Evolutionary conservation across 2,329 filamentous ascomycete genomes (phyloP).

Genomic region (Capronia americana): DNA sequence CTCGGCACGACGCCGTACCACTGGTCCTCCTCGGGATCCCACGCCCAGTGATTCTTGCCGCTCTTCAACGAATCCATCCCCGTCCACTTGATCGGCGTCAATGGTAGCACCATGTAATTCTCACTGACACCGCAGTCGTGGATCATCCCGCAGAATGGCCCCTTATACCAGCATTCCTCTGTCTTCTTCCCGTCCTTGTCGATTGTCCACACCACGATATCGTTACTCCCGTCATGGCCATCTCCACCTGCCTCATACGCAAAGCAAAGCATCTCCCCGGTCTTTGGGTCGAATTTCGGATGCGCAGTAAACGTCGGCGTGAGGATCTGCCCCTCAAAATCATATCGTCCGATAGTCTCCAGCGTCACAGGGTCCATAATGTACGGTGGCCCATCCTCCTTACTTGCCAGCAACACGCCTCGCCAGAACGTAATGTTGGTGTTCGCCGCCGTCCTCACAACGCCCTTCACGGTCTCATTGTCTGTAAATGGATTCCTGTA

Average conservation of each 20-base stretch:
- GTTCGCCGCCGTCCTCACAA: slow-evolving; percentile 64
- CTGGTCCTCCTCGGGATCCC: slow-evolving; percentile 61
- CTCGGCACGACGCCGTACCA: slow-evolving; percentile 62
- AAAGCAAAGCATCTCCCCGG: slow-evolving; percentile 60
- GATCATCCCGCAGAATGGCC: slow-evolving; percentile 61
- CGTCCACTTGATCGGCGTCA: slow-evolving; percentile 57
- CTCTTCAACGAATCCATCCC: slow-evolving; percentile 51
- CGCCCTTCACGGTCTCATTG: slow-evolving; percentile 55
- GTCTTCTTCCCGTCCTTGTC: slow-evolving; percentile 52
- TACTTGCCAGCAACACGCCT: slow-evolving; percentile 53
- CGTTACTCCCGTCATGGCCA: slow-evolving; percentile 45
- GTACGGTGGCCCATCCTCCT: slow-evolving; percentile 60
- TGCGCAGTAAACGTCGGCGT: slow-evolving; percentile 60
- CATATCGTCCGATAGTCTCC: slow-evolving; percentile 56
- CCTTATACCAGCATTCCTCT: slow-evolving; percentile 58
- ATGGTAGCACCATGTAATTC: slow-evolving; percentile 57
- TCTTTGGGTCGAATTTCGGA: slow-evolving; percentile 60
- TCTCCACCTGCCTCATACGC: slow-evolving; percentile 59
- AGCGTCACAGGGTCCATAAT: slow-evolving; percentile 57
- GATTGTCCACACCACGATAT: slow-evolving; percentile 58
- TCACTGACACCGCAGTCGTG: slow-evolving; percentile 58
- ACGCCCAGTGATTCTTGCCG: slow-evolving; percentile 60
- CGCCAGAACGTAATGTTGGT: slow-evolving; percentile 66
- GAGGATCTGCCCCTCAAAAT: slow-evolving; percentile 58
- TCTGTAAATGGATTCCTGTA: slow-evolving; percentile 66